Conservation (phyloP, 2,329 filamentous ascomycete species). For the Microdochium paspali region DNA sequence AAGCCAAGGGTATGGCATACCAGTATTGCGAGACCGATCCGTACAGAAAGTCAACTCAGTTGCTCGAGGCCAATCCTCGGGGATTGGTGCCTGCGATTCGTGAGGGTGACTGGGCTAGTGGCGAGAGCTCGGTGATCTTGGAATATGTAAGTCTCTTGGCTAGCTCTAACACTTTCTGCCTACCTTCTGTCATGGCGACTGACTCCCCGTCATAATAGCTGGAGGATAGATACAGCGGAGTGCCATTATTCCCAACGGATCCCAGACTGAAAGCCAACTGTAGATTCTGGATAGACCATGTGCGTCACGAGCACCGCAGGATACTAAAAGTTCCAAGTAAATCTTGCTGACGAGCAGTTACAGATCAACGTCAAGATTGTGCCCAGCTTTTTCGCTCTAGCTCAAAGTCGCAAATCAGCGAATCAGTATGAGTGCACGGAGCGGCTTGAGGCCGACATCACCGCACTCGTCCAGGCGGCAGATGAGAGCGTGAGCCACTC, state of each 20-base stretch:
- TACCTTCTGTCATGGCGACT: no score
- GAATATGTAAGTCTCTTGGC: conserved; percentile 77
- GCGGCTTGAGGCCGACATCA: conserved; percentile 57
- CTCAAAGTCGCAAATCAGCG: conserved; percentile 52
- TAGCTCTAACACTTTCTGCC: no score
- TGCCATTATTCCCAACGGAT: conserved; percentile 53
- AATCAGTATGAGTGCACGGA: conserved; percentile 50
- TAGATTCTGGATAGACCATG: conserved; percentile 73
- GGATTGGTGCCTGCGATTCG: conserved; percentile 68
- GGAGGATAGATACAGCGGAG: conserved; percentile 58
- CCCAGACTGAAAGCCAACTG: conserved; percentile 63
- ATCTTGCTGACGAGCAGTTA: conserved; percentile 1
- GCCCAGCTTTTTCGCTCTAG: conserved; percentile 64
- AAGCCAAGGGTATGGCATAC: conserved; percentile 68
- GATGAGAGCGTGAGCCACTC: conserved; percentile 27
- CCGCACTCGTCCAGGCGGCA: conserved; percentile 35
- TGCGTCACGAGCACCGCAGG: conserved; percentile 27
- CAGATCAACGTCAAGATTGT: conserved; percentile 70
- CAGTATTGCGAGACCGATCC: conserved; percentile 83
- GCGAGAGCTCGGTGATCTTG: conserved; percentile 73
- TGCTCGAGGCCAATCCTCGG: conserved; percentile 68
- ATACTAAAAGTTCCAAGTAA: background rate
- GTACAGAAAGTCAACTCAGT: conserved; percentile 53
- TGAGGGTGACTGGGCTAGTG: conserved; percentile 72
- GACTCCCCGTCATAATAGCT: conserved; percentile 40